Percentiles rank a stretch among this genome's conserved stretches.
Conservation (phyloP, 768 basidiomycete species). For the Lactifluus subvellereus region DNA sequence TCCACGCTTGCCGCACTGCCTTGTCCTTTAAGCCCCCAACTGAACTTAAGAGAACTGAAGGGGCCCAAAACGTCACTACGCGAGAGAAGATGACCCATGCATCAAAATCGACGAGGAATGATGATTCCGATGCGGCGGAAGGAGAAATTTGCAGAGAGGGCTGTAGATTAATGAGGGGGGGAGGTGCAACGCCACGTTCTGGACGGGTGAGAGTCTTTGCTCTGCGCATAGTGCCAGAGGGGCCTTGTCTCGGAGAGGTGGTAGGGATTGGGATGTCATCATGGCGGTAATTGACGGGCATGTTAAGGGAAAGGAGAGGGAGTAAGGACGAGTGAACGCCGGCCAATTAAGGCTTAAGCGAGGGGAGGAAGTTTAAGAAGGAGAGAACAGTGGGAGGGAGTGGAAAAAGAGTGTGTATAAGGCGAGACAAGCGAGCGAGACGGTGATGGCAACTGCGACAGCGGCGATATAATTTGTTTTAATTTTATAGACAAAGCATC, state of each 20-base stretch:
- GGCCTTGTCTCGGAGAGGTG: constrained; percentile 23
- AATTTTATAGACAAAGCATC: background rate
- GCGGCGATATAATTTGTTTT: background rate
- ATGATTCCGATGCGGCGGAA: constrained; percentile 33
- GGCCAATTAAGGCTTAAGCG: constrained; percentile 22
- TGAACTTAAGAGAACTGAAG: constrained; percentile 63
- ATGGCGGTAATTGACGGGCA: constrained; percentile 14
- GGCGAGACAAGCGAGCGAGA: background rate
- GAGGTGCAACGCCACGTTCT: constrained; percentile 89
- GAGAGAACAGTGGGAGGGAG: background rate
- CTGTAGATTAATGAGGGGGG: constrained; percentile 88
- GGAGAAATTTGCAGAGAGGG: constrained; percentile 37
- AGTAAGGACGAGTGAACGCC: constrained; percentile 5
- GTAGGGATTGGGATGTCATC: constrained; percentile 24
- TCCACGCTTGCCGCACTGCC: constrained; percentile 83
- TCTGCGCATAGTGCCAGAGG: constrained; percentile 61
- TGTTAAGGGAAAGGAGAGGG: constrained; percentile 14
- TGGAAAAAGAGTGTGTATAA: background rate
- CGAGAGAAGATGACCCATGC: constrained; percentile 81
- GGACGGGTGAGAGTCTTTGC: constrained; percentile 96
- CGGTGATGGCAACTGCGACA: background rate
- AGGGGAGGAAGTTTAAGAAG: constrained; percentile 1
- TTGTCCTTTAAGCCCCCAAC: constrained; percentile 79
- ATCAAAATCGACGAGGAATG: constrained; percentile 39
- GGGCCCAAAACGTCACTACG: constrained; percentile 88